A percentile compares a stretch with the other conserved stretches of the same genome.
These are phyloP conservation scores for Psidium friedrichsthalianum DNA, from an alignment of 345 rosid genomes.

Conservation along the genomic window DNA sequence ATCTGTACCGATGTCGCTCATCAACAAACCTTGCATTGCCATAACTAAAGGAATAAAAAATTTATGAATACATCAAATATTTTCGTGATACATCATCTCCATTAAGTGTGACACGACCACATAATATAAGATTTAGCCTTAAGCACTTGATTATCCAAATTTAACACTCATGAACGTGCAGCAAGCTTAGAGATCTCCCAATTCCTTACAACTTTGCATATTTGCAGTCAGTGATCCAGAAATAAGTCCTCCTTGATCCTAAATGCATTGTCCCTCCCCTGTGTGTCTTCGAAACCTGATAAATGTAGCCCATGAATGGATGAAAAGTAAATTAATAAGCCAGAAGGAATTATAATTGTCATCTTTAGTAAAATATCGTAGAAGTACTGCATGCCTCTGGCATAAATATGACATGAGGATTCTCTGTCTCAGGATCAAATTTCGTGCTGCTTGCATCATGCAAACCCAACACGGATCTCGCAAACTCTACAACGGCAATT, in stretches of 20 bases:
- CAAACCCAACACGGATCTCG: slow-evolving; percentile 68
- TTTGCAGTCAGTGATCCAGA: slow-evolving; percentile 53
- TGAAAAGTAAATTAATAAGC: background rate
- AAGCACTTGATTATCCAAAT: background rate
- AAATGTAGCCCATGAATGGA: background rate
- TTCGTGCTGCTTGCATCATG: slow-evolving; percentile 82
- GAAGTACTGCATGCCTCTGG: slow-evolving; percentile 51
- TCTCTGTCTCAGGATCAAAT: slow-evolving; percentile 55
- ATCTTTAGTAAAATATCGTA: background rate
- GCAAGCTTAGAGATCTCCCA: background rate
- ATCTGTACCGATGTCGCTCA: slow-evolving; percentile 92
- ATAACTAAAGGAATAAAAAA: slow-evolving; percentile 30
- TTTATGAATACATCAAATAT: background rate
- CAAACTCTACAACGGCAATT: slow-evolving; percentile 80
- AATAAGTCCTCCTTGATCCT: slow-evolving; percentile 76
- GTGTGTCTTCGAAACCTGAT: slow-evolving; percentile 81
- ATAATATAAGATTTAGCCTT: background rate
- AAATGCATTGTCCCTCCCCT: slow-evolving; percentile 95
- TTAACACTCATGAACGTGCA: background rate
- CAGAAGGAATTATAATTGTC: background rate
- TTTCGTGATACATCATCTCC: background rate
- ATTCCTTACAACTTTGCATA: slow-evolving; percentile 65
- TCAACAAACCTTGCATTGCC: slow-evolving; percentile 56
- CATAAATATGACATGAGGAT: slow-evolving; percentile 91
- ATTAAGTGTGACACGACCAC: background rate